Evolutionary conservation across 371 early-diverging fungal species (phyloP).

Genomic region (Mucor saturninus): DNA sequence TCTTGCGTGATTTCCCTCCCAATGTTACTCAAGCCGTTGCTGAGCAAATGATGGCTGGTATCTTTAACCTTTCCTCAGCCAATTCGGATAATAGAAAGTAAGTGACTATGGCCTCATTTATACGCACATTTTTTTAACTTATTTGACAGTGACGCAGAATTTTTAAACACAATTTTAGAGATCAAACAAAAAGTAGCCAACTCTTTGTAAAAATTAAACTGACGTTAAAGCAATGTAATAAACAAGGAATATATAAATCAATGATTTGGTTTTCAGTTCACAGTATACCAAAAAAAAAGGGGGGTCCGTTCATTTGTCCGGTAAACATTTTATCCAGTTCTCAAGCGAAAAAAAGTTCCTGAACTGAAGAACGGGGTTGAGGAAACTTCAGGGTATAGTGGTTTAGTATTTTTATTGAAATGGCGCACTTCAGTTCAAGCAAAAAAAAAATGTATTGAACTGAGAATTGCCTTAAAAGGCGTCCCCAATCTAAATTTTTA

Average conservation of each 20-base stretch:
- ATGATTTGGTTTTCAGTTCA: too few species aligned
- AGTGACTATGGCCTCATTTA: slow-evolving; percentile 11
- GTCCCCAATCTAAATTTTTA: too few species aligned
- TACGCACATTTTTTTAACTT: not conserved
- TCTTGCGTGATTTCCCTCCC: slow-evolving; percentile 66
- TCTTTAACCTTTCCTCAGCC: slow-evolving; percentile 62
- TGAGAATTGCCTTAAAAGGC: too few species aligned
- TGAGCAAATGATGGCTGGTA: slow-evolving; percentile 83
- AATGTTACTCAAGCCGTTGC: slow-evolving; percentile 71
- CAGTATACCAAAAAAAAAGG: too few species aligned
- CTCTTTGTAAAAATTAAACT: slow-evolving; percentile 28
- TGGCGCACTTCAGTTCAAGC: too few species aligned
- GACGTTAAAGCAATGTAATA: not conserved
- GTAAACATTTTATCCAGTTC: too few species aligned
- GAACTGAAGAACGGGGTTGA: too few species aligned
- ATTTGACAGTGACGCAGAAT: slow-evolving; percentile 42
- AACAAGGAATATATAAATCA: not conserved
- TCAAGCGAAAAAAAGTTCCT: too few species aligned
- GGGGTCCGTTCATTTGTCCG: too few species aligned
- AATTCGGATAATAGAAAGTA: slow-evolving; percentile 56
- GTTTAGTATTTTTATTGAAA: too few species aligned
- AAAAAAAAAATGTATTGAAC: too few species aligned
- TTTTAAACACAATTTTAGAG: slow-evolving; percentile 51
- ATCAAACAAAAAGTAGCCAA: slow-evolving; percentile 53
- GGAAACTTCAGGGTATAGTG: too few species aligned